Conservation (phyloP, 2,329 filamentous ascomycete species). For the Mariannaea elegans region DNA sequence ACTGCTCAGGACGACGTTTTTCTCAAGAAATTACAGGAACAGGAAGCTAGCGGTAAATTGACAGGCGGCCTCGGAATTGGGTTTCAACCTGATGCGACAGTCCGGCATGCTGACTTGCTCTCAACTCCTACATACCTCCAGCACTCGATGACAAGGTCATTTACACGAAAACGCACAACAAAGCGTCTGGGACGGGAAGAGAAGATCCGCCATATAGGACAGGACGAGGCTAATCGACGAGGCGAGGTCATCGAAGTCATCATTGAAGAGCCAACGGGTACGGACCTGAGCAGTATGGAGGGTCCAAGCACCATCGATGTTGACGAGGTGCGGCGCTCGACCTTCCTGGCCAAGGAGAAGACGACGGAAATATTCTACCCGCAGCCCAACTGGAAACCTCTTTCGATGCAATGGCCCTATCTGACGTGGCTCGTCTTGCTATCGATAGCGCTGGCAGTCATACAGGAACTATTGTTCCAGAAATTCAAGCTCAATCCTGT, state of each 20-base stretch:
- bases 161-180: constrained; percentile 48
- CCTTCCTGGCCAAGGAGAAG: constrained; percentile 46
- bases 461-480: constrained; percentile 65
- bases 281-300: constrained; percentile 62
- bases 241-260: constrained; percentile 69
- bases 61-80: constrained; percentile 68
- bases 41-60: constrained; percentile 63
- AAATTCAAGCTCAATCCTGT: constrained; percentile 56
- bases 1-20: constrained; percentile 56
- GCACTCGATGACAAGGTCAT: constrained; percentile 51
- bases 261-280: constrained; percentile 51
- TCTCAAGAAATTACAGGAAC: constrained; percentile 55
- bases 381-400: constrained; percentile 72
- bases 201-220: constrained; percentile 60
- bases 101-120: constrained; percentile 62
- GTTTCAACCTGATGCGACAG: constrained; percentile 55
- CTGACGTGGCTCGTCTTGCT: constrained; percentile 62
- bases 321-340: constrained; percentile 48
- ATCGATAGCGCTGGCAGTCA: constrained; percentile 60
- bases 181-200: constrained; percentile 43
- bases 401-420: constrained; percentile 71
- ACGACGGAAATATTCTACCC: constrained; percentile 66
- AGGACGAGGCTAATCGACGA: constrained; percentile 67
- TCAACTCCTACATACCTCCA: constrained; percentile 46
- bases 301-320: constrained; percentile 48